Percentiles rank a stretch among this genome's conserved stretches.
Evolutionary conservation across 148 eudicot species (phyloP).

Genomic region (Drosera capensis): DNA sequence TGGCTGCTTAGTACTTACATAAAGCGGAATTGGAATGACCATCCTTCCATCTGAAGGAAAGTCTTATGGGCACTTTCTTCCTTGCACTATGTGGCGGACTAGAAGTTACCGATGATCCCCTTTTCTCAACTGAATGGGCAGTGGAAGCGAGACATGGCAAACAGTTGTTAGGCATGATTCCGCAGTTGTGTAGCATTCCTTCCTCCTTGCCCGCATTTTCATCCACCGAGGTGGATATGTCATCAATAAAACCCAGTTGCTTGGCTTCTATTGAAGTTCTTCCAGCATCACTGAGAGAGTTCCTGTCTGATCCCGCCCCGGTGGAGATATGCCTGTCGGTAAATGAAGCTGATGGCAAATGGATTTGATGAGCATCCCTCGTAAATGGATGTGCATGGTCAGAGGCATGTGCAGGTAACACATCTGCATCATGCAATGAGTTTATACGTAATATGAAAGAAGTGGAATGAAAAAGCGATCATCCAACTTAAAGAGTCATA

Average conservation of each 20-base stretch:
- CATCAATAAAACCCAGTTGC: constrained; percentile 41
- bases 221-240: constrained; percentile 44
- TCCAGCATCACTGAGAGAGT: constrained; percentile 32
- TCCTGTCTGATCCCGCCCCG: constrained; percentile 4
- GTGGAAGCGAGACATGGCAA: constrained; percentile 75
- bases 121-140: constrained; percentile 51
- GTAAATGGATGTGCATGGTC: constrained; percentile 24
- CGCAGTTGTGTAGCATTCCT: constrained; percentile 55
- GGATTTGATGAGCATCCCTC: constrained; percentile 13
- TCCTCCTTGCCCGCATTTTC: constrained; percentile 36
- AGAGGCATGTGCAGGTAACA: constrained; percentile 29
- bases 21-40: constrained; percentile 41
- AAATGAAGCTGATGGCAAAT: neutral
- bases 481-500: constrained; percentile 10
- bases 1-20: constrained; percentile 21
- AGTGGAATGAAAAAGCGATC: neutral
- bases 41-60: constrained; percentile 82
- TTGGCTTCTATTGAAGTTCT: constrained; percentile 32
- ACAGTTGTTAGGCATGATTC: constrained; percentile 55
- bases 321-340: neutral
- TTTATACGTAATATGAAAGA: neutral
- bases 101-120: constrained; percentile 44
- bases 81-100: constrained; percentile 55
- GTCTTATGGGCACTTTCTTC: constrained; percentile 49
- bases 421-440: constrained; percentile 29